Evolutionary conservation across 2,329 filamentous ascomycete species (phyloP).

Genomic region (Talaromyces rugulosus): DNA sequence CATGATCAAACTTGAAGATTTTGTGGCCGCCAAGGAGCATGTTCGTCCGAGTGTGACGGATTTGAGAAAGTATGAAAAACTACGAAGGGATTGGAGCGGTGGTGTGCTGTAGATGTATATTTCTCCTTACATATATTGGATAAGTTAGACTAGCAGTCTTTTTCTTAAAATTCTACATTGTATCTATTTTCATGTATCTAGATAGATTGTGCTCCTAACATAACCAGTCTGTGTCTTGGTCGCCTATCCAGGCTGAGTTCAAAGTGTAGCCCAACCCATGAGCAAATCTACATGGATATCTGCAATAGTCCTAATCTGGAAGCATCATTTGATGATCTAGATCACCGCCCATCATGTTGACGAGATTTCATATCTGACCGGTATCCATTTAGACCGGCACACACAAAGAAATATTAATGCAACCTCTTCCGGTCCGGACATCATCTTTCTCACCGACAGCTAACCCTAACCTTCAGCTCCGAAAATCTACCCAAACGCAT

Average conservation of each 20-base stretch:
- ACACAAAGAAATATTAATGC: no score
- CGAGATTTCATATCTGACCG: neutral
- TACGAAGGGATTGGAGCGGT: conserved; percentile 48
- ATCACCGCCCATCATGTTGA: neutral
- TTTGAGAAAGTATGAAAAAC: conserved; percentile 52
- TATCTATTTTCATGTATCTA: no score
- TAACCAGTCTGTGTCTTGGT: no score
- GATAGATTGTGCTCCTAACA: neutral
- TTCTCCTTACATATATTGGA: neutral
- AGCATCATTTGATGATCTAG: neutral
- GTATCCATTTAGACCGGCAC: no score
- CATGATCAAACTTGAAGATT: conserved; percentile 44
- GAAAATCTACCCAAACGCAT: neutral
- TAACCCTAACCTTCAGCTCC: neutral
- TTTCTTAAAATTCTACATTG: neutral
- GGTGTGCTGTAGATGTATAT: conserved; percentile 3
- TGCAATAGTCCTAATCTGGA: neutral
- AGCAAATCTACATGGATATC: neutral
- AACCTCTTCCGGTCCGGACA: neutral
- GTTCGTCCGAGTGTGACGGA: conserved; percentile 52
- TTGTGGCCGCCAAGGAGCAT: conserved; percentile 35
- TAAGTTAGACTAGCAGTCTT: neutral
- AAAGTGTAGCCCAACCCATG: neutral
- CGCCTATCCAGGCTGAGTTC: no score
- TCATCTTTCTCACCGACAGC: neutral